Conservation (phyloP, 306 rosid species). For the Malus orientalis region DNA sequence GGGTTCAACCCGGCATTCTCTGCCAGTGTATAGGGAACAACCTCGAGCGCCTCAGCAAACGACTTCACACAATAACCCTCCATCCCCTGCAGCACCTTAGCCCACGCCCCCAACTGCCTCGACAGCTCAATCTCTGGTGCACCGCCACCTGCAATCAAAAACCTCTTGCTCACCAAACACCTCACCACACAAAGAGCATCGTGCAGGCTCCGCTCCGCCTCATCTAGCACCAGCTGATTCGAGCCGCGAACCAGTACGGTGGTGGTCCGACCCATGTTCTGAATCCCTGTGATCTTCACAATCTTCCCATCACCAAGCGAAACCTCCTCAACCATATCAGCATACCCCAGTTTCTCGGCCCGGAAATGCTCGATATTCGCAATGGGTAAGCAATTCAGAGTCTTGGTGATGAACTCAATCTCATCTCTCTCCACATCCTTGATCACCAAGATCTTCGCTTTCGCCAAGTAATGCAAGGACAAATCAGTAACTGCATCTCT, state of each 20-base stretch:
- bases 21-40: slow-evolving; percentile 85
- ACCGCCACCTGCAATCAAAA: slow-evolving; percentile 94
- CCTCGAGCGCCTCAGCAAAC: slow-evolving; percentile 97
- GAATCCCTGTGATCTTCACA: slow-evolving; percentile 82
- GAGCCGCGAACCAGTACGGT: slow-evolving; percentile 93
- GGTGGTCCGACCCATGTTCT: slow-evolving; percentile 89
- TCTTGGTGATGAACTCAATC: slow-evolving; percentile 92
- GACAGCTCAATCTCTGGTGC: slow-evolving; percentile 98
- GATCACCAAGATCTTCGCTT: slow-evolving; percentile 88
- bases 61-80: slow-evolving; percentile 85
- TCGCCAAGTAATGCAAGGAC: slow-evolving; percentile 88
- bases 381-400: slow-evolving; percentile 85
- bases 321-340: slow-evolving; percentile 88
- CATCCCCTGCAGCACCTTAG: slow-evolving; percentile 96
- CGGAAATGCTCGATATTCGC: slow-evolving; percentile 91
- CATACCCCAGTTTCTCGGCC: slow-evolving; percentile 78
- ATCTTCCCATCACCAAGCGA: slow-evolving; percentile 91
- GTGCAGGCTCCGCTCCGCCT: slow-evolving; percentile 91
- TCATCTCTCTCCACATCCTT: slow-evolving; percentile 97
- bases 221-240: slow-evolving; percentile 73
- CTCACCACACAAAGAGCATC: slow-evolving; percentile 96
- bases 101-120: slow-evolving; percentile 97
- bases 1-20: slow-evolving; percentile 98
- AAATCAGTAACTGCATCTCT: slow-evolving; percentile 94
- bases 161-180: slow-evolving; percentile 84